Base-by-base conservation (phyloP, 192 early-diverging fungal species). In the Entomortierella parvispora region DNA sequence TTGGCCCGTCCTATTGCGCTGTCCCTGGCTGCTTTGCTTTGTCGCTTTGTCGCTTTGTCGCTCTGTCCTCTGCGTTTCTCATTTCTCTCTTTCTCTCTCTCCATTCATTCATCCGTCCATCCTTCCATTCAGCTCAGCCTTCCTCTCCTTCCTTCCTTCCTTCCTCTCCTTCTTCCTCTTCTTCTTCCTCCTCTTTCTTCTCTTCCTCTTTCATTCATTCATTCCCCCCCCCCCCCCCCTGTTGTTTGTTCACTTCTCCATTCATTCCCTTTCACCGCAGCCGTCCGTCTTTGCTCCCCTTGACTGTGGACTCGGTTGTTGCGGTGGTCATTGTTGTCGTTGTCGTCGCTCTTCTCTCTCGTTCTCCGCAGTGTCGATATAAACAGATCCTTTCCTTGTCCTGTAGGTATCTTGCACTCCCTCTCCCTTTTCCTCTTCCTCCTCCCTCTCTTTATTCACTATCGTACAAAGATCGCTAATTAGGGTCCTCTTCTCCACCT, bases 401-500 rank as follows among this genome's bases (percentile, higher is more conserved):
- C 37, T 40, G 37, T 40, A 12, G 37, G 5, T 12, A 5, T 40
- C 37, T 42, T 7, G 32, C 55, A 25, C 20, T 57, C 34, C 7
- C 33, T 57, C 32, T 18, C 25, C 15, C 14, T 22, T n/a, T n/a
- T 5, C 11, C 23, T 23, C 9, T 26, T 58, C 42, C 37, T 23
- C 26, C 42, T 28, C 4, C 15, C 40, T 17, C 40, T 31, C 5
- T 53, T n/a, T n/a, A n/a, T n/a, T n/a, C n/a, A n/a, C n/a, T n/a
- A n/a, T n/a, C n/a, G n/a, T n/a, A n/a, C n/a, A n/a, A n/a, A n/a
- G n/a, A n/a, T n/a, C n/a, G n/a, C 50, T 26, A 5, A 29, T 4
- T 34, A 70, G 61, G 59, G 37, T 54, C 4, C 68, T 69, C 37
- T 33, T 69, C 12, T 43, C 46, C 20, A 63, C 69, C 4, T 29